Evolutionary conservation across 1,139 yeast genomes (phyloP), one percentile per base, ranked within the genome.

Genomic region (Pichia kudriavzevii): DNA sequence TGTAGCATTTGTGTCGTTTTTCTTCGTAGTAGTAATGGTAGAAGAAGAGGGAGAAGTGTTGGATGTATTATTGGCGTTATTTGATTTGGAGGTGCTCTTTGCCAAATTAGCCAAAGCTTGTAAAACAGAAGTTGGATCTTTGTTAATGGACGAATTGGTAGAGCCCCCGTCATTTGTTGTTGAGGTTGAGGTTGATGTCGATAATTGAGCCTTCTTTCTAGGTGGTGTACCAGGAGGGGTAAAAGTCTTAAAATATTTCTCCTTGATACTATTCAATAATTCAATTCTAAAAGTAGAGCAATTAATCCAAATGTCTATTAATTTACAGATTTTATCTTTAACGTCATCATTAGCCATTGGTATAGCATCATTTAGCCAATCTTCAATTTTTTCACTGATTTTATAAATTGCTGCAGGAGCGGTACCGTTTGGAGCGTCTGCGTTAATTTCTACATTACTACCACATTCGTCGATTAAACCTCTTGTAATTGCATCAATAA

Each of bases 241-340:
- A 6, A 80, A 72, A 18, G 72, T 60, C 32, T 66, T 64, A 50
- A 77, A 79, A 58, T 73, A 75, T 50, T 72, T 76, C n/a, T 64
- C 58, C 55, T 78, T 72, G 39, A 83, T 70, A 16, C 69, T 58
- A 36, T 67, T 60, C 41, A 88, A 63, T 26, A 69, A 62, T 29
- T 67, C 67, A 28, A 70, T 69, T 36, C 69, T 66, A 59, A 91
- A 91, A 12, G 95, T 81, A 34, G 75, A 77, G 23, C 91, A 82
- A 47, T 85, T 75, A 50, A 78, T 85, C 98, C 98, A 91, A 51
- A 91, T 88, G 46, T 84, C 95, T 47, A 91, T 72, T 49, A 91
- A 69, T 60, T 87, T 88, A 52, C 76, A 67, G 47, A 87, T 75
- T 59, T 87, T 91, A 41, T 75, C 84, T 54, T 66, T 66, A 46